Evolutionary conservation across 1,284 basidiomycete species (phyloP), one percentile per base, ranked within the genome.

Genomic region (Neolentinus lepideus): DNA sequence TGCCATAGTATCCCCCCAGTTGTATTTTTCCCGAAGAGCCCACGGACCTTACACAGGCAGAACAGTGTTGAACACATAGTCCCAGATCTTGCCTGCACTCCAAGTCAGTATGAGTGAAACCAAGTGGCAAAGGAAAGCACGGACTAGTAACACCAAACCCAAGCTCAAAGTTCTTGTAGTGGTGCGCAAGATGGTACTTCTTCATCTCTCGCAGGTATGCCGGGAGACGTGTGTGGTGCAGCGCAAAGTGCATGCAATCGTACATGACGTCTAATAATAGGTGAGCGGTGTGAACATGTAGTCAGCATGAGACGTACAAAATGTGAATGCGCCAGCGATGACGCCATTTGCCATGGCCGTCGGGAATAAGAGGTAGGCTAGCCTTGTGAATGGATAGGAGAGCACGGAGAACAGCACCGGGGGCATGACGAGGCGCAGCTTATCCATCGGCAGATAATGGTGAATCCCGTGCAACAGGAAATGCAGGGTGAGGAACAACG

Each of bases 121-220:
- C 21, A 16, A n/a, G 22, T 19, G 16, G 25, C 51, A 9, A 54
- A 53, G 48, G 54, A 57, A 21, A 27, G 2, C 51, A 72, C 81
- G 55, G 61, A 88, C 89, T 92, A 3, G 90, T 98, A 21, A 99
- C 96, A 51, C 96, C 96, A 66, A 96, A 99, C n/a, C 94, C 96
- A 51, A 98, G 86, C 68, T 98, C 94, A 68, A 93, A 97, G 78
- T 98, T 94, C 75, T 96, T 95, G 79, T 95, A 98, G 71, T 98
- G 96, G 68, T 98, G 95, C n/a, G 94, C 94, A 61, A 99, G 83
- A 67, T 99, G 96, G 67, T 98, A 98, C 69, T 91, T 90, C 79
- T 99, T 99, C 88, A 93, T 88, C 69, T 94, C 86, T 56, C 80
- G 80, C 71, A 98, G 72, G 73, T 98, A 97, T 47, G 84, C 74